phyloP scores from a whole-genome alignment of 306 rosid genomes.

The Prinsepia uniflora region DNA sequence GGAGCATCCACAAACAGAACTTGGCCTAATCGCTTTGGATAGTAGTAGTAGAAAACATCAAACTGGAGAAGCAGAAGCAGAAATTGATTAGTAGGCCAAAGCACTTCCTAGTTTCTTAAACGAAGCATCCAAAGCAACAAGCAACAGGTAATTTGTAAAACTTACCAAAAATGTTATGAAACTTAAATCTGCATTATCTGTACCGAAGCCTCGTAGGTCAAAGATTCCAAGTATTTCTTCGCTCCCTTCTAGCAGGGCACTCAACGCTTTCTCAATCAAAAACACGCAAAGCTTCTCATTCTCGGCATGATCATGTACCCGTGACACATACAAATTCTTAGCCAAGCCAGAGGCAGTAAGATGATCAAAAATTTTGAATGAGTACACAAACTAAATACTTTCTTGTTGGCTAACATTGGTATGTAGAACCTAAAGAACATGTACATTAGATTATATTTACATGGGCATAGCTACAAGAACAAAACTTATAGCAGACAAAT shows the following conservation, averaged over 20 bases:
- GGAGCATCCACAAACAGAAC: conserved; percentile 91
- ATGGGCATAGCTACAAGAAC: background rate
- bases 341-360: background rate
- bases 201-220: conserved; percentile 76
- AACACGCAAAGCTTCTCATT: conserved; percentile 76
- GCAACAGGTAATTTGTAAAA: conserved; percentile 12
- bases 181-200: conserved; percentile 67
- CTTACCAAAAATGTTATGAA: conserved; percentile 78
- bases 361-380: background rate
- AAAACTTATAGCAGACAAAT: conserved; percentile 64
- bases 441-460: background rate
- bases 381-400: background rate
- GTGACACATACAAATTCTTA: conserved; percentile 17
- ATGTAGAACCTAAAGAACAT: background rate
- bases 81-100: background rate
- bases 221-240: conserved; percentile 70
- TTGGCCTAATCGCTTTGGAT: conserved; percentile 75
- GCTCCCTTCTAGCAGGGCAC: conserved; percentile 64
- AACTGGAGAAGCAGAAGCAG: conserved; percentile 43
- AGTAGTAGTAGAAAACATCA: conserved; percentile 79
- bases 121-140: conserved; percentile 11
- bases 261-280: conserved; percentile 75
- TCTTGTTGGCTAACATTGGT: background rate
- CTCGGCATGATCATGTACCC: conserved; percentile 61
- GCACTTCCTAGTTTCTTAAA: background rate